These are phyloP conservation scores for Prunus yedoensis DNA, from an alignment of 331 rosid genomes.

Conservation along the genomic window DNA sequence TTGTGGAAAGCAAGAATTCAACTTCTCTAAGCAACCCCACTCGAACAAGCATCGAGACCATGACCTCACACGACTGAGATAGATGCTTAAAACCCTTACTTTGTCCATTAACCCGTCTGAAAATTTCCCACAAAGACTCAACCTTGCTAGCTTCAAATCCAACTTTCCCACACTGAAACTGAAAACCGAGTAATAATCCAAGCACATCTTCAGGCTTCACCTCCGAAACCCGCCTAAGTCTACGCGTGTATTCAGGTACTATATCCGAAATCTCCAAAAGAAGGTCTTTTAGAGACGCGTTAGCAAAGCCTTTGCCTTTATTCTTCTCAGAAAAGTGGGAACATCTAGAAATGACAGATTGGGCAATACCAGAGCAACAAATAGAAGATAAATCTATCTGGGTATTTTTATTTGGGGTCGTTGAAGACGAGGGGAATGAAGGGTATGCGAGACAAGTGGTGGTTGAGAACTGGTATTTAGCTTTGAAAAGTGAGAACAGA, in stretches of 20 bases:
- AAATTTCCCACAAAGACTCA: conserved; percentile 59
- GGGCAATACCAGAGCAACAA: conserved; percentile 49
- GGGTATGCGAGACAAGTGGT: conserved; percentile 9
- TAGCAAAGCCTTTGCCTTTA: conserved; percentile 27
- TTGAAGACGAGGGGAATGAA: conserved; percentile 1
- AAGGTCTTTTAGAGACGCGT: conserved; percentile 45
- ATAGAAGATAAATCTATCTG: conserved; percentile 24
- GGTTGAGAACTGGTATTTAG: conserved; percentile 20
- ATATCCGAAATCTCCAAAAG: conserved; percentile 57
- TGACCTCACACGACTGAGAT: conserved; percentile 49
- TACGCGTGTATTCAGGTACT: conserved; percentile 58
- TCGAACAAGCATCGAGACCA: conserved; percentile 63
- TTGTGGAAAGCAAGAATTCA: conserved; percentile 48
- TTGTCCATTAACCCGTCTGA: conserved; percentile 45
- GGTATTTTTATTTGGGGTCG: conserved; percentile 13
- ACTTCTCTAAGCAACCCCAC: conserved; percentile 60
- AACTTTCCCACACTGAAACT: conserved; percentile 31
- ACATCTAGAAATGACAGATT: conserved; percentile 42
- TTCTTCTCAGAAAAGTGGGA: conserved; percentile 25
- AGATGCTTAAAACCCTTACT: conserved; percentile 40
- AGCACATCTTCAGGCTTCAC: conserved; percentile 57
- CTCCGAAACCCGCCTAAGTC: conserved; percentile 48
- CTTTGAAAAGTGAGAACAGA: conserved; percentile 16
- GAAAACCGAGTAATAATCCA: conserved; percentile 53
- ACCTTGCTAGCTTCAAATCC: conserved; percentile 52